These are phyloP conservation scores for Epichloe amarillans DNA, from an alignment of 2,329 filamentous ascomycete genomes.

Conservation along the genomic window DNA sequence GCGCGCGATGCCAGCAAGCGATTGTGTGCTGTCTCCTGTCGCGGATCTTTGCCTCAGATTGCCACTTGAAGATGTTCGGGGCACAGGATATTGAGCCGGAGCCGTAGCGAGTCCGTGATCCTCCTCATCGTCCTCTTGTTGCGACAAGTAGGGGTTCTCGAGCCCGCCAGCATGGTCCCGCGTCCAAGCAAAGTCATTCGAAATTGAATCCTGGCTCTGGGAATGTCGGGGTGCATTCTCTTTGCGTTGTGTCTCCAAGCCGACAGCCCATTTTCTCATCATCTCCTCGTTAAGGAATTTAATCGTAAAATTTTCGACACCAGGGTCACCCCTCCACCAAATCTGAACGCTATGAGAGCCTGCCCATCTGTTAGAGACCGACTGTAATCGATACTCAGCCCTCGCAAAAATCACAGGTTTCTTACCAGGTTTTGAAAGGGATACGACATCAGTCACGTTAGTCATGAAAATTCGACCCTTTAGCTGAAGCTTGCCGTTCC, in stretches of 20 bases:
- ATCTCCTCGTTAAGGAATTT: slow-evolving; percentile 82
- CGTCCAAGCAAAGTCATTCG: slow-evolving; percentile 73
- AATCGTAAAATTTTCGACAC: slow-evolving; percentile 92
- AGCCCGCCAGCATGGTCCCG: slow-evolving; percentile 50
- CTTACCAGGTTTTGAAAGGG: slow-evolving; percentile 74
- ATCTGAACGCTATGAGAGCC: slow-evolving; percentile 93
- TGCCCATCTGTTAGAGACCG: slow-evolving; percentile 25
- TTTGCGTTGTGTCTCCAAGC: slow-evolving; percentile 66
- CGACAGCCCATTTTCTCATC: slow-evolving; percentile 82
- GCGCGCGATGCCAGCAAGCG: slow-evolving; percentile 41
- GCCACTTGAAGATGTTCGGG: slow-evolving; percentile 47
- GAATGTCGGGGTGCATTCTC: slow-evolving; percentile 37
- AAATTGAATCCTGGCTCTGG: slow-evolving; percentile 32
- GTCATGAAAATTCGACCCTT: slow-evolving; percentile 99
- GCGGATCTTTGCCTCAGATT: slow-evolving; percentile 65
- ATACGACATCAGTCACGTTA: slow-evolving; percentile 92
- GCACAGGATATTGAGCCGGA: slow-evolving; percentile 23
- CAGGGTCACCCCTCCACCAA: slow-evolving; percentile 95
- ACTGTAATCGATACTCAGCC: slow-evolving; percentile 5
- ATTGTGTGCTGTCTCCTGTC: slow-evolving; percentile 56
- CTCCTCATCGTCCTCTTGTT: slow-evolving; percentile 50
- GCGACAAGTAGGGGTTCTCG: slow-evolving; percentile 64
- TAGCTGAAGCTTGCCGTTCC: slow-evolving; percentile 74
- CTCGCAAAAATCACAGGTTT: slow-evolving; percentile 47
- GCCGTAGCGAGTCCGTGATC: slow-evolving; percentile 28